A percentile compares a stretch with the other conserved stretches of the same genome.
Evolutionary conservation across 148 eudicot genomes (phyloP).

Genomic region (Bassia scoparia): DNA sequence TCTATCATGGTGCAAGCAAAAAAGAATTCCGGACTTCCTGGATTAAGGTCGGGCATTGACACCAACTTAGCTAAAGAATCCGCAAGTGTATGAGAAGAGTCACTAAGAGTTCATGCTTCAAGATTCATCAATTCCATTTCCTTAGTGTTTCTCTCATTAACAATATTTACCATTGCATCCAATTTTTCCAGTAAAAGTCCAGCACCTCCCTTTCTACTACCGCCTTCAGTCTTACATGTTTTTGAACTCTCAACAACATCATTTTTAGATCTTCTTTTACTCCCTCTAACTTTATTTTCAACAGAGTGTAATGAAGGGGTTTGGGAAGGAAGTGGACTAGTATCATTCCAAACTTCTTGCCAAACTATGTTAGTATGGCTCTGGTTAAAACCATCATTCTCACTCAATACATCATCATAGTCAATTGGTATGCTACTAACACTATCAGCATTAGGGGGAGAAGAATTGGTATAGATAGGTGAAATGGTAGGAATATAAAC

Average conservation of each 20-base stretch:
- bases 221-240: background rate
- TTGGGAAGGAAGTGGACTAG: background rate
- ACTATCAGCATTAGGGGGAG: background rate
- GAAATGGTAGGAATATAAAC: background rate
- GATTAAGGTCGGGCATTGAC: background rate
- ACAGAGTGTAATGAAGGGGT: background rate
- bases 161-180: background rate
- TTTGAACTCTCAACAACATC: background rate
- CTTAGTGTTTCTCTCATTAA: background rate
- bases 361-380: background rate
- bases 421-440: background rate
- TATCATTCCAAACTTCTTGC: slow-evolving; percentile 3
- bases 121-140: background rate
- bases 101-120: background rate
- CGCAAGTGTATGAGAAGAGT: background rate
- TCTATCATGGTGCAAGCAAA: background rate
- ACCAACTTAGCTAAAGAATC: background rate
- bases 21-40: background rate
- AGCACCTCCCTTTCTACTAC: background rate
- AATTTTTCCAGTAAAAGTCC: background rate
- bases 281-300: background rate
- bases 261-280: background rate
- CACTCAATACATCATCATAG: background rate
- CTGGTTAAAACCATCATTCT: background rate
- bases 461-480: background rate